A percentile compares a stretch with the other conserved stretches of the same genome.
These are phyloP conservation scores for Fusarium sp. DNA, from an alignment of 2,329 filamentous ascomycete species.

Conservation along the genomic window DNA sequence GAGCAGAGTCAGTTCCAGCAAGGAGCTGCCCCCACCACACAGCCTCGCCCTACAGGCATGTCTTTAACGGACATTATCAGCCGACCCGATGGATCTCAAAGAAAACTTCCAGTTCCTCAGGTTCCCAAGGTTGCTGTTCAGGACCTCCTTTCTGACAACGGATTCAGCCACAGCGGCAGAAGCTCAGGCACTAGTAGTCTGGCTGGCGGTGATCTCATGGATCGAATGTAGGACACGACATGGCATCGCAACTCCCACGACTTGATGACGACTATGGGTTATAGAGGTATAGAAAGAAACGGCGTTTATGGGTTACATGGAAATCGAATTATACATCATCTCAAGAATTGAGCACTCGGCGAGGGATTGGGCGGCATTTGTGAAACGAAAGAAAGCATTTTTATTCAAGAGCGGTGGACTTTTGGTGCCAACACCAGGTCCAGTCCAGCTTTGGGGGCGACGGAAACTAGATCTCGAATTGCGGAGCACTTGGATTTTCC, in stretches of 20 bases:
- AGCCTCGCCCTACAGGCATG: conserved; percentile 72
- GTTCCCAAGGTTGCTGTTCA: conserved; percentile 91
- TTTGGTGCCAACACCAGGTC: conserved; percentile 19
- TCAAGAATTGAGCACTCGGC: conserved; percentile 45
- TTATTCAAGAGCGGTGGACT: conserved; percentile 33
- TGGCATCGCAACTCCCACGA: conserved; percentile 52
- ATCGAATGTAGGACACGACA: conserved; percentile 60
- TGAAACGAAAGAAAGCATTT: conserved; percentile 43
- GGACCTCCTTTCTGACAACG: conserved; percentile 79
- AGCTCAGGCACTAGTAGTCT: conserved; percentile 84
- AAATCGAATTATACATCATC: conserved; percentile 46
- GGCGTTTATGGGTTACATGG: conserved; percentile 55
- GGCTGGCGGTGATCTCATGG: conserved; percentile 77
- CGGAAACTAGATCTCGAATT: conserved; percentile 49
- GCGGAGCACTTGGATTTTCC: conserved; percentile 52
- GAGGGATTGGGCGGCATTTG: conserved; percentile 47
- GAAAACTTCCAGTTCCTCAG: conserved; percentile 92
- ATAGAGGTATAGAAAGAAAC: conserved; percentile 58
- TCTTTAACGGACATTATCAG: conserved; percentile 94
- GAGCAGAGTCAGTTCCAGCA: conserved; percentile 60
- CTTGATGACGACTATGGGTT: conserved; percentile 55
- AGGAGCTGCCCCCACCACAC: conserved; percentile 66
- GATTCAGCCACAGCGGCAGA: conserved; percentile 78
- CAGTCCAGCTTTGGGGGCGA: conserved; percentile 34
- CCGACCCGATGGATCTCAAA: conserved; percentile 85